Evolutionary conservation across 2,329 filamentous ascomycete species (phyloP).

Genomic region (Nemania serpens): DNA sequence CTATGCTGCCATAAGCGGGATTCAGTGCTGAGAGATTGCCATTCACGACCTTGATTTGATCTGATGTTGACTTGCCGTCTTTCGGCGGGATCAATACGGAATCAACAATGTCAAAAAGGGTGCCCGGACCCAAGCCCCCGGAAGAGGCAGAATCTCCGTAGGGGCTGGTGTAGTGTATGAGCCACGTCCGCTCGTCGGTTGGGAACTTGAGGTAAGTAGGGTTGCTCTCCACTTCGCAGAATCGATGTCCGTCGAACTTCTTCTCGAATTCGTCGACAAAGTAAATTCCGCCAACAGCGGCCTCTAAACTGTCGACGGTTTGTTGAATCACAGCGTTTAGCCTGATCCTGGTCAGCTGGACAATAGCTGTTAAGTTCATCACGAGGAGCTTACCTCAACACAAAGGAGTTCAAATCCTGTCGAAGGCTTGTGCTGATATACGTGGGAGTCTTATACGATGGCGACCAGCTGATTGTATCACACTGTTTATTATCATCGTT

Average conservation of each 20-base stretch:
- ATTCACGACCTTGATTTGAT: not conserved
- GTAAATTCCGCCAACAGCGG: not conserved
- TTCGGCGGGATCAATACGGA: slow-evolving; percentile 3
- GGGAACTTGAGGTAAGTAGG: not conserved
- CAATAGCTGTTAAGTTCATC: not conserved
- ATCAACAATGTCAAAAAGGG: slow-evolving; percentile 6
- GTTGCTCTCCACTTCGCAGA: slow-evolving; percentile 1
- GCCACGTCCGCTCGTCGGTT: slow-evolving; percentile 1
- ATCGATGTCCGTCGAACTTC: slow-evolving; percentile 1
- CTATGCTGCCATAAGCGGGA: not conserved
- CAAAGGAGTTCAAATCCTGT: not conserved
- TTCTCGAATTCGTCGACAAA: not conserved
- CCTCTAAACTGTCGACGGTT: not conserved
- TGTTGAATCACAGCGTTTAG: not conserved
- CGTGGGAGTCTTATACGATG: not conserved
- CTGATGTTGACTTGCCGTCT: slow-evolving; percentile 3
- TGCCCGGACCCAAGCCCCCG: not conserved
- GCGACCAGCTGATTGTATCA: slow-evolving; percentile 1
- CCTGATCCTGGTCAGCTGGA: not conserved
- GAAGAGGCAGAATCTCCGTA: not conserved
- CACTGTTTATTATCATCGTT: slow-evolving; percentile 1
- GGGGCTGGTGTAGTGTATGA: not conserved
- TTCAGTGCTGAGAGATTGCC: not conserved
- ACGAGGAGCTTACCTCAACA: not conserved
- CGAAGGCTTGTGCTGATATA: not conserved